A percentile compares a stretch with the other conserved stretches of the same genome.
These are phyloP conservation scores for Cucurbita moschata DNA, from an alignment of 306 rosid genomes.

Conservation along the genomic window DNA sequence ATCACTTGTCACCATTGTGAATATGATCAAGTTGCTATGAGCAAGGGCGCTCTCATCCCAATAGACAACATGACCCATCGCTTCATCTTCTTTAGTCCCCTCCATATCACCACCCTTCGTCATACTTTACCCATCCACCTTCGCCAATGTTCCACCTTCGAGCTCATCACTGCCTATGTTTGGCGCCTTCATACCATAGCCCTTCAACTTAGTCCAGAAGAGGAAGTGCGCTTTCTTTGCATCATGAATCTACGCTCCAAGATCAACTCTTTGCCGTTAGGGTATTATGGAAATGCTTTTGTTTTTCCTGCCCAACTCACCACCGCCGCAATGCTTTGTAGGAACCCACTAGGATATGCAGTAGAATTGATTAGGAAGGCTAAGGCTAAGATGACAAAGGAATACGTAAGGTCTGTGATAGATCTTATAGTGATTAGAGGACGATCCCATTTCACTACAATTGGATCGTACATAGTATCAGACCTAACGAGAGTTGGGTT, in stretches of 20 bases:
- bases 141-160: constrained; percentile 3
- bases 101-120: neutral
- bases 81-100: neutral
- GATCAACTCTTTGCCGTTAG: constrained; percentile 11
- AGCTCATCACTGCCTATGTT: constrained; percentile 2
- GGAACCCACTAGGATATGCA: constrained; percentile 7
- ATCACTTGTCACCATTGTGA: constrained; percentile 5
- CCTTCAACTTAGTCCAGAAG: neutral
- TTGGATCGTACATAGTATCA: constrained; percentile 8
- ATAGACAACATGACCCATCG: neutral
- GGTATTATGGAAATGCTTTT: constrained; percentile 20
- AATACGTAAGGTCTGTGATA: constrained; percentile 36
- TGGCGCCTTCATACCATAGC: constrained; percentile 12
- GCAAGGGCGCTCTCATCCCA: neutral
- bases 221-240: constrained; percentile 1
- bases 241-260: neutral
- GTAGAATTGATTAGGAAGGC: constrained; percentile 16
- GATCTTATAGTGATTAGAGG: constrained; percentile 10
- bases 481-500: neutral
- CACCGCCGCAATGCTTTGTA: neutral
- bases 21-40: neutral
- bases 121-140: neutral
- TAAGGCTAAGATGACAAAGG: constrained; percentile 10
- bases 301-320: constrained; percentile 3
- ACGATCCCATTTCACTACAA: neutral